Conservation (phyloP, 2,329 filamentous ascomycete species). For the Aspergillus sp. region DNA sequence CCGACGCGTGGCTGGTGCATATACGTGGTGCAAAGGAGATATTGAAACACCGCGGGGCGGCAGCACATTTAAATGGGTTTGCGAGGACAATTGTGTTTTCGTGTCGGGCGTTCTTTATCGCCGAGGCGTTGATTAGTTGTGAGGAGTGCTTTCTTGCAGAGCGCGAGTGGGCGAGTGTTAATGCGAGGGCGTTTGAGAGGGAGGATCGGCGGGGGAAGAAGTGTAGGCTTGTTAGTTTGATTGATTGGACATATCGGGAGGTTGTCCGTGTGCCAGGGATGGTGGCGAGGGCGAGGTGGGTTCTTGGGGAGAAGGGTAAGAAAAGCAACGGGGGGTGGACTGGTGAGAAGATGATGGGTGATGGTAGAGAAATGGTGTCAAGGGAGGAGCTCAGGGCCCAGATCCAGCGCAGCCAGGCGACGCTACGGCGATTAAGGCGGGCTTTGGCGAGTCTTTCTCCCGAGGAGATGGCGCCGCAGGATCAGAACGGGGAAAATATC, state of each 20-base stretch:
- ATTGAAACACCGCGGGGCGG: constrained; percentile 15
- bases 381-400: no score
- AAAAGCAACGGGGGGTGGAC: no score
- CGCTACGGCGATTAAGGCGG: no score
- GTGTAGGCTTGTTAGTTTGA: neutral
- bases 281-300: no score
- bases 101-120: constrained; percentile 18
- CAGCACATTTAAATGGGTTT: constrained; percentile 18
- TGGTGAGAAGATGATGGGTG: no score
- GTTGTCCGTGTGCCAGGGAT: neutral
- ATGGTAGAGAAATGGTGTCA: no score
- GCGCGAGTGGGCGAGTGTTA: constrained; percentile 10
- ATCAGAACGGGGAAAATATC: no score
- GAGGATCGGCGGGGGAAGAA: neutral
- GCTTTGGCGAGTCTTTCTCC: no score
- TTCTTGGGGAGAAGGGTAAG: no score
- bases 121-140: constrained; percentile 14
- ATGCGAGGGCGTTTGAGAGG: neutral
- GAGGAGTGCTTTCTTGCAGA: constrained; percentile 21
- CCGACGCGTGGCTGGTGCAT: constrained; percentile 18
- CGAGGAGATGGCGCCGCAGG: no score
- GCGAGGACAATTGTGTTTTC: constrained; percentile 18
- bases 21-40: constrained; percentile 13
- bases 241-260: neutral
- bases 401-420: no score